Conservation (phyloP, 176 grass and related monocot genomes). For the Chrysopogon serrulatus region DNA sequence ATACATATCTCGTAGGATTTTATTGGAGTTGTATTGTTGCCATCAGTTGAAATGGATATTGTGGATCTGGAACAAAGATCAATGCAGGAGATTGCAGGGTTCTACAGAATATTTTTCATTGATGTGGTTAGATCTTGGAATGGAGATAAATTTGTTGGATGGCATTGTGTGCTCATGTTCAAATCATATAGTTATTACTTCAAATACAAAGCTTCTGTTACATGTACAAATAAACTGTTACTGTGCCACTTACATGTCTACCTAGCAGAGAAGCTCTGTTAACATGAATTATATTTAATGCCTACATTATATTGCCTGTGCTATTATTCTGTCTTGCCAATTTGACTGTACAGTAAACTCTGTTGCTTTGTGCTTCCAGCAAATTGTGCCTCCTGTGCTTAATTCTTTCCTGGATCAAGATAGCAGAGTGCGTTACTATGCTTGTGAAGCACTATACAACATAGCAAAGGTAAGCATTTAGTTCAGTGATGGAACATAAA, state of each 20-base stretch:
- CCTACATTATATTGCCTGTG: background rate
- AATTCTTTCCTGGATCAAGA: conserved; percentile 79
- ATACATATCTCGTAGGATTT: background rate
- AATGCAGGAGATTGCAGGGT: background rate
- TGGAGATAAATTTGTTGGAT: background rate
- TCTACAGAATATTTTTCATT: conserved; percentile 3
- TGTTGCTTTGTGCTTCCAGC: conserved; percentile 33
- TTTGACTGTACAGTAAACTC: conserved; percentile 29
- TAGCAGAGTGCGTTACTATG: conserved; percentile 98
- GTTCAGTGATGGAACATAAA: background rate
- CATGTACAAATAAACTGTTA: background rate
- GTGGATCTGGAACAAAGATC: conserved; percentile 7
- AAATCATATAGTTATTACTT: background rate
- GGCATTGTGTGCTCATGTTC: background rate
- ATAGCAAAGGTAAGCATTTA: conserved; percentile 89
- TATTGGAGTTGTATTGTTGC: background rate
- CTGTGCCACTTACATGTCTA: background rate
- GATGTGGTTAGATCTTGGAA: background rate
- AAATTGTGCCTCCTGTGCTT: conserved; percentile 90
- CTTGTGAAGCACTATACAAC: conserved; percentile 99
- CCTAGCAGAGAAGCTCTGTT: background rate
- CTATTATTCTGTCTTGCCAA: conserved; percentile 8
- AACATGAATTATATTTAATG: background rate
- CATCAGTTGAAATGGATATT: background rate
- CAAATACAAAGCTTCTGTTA: background rate